Evolutionary conservation across 768 basidiomycete species (phyloP).

Genomic region (Leccinum obscurum): DNA sequence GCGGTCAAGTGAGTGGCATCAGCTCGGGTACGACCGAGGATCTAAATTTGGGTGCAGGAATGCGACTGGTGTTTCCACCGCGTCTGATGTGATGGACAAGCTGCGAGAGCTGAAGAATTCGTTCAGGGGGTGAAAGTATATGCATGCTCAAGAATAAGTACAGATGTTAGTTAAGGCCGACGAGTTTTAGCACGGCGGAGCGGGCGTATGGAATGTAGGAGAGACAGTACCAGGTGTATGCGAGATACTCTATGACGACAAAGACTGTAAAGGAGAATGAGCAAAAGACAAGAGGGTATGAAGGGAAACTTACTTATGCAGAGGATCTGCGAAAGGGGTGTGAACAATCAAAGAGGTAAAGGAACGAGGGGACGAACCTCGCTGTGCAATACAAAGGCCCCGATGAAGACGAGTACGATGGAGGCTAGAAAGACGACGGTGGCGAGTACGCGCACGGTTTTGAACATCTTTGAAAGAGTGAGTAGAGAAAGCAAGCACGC

Average conservation of each 20-base stretch:
- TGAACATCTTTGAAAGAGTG: slow-evolving; percentile 74
- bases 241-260: slow-evolving; percentile 88
- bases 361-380: slow-evolving; percentile 46
- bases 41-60: slow-evolving; percentile 39
- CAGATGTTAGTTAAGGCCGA: slow-evolving; percentile 40
- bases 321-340: slow-evolving; percentile 45
- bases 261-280: slow-evolving; percentile 54
- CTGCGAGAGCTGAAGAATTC: slow-evolving; percentile 85
- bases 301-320: slow-evolving; percentile 53
- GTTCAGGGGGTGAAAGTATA: slow-evolving; percentile 56
- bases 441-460: slow-evolving; percentile 84
- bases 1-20: slow-evolving; percentile 57
- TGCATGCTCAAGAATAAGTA: not conserved
- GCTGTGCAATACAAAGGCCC: slow-evolving; percentile 74
- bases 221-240: slow-evolving; percentile 86
- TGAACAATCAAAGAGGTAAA: not conserved
- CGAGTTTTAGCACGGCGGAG: slow-evolving; percentile 62
- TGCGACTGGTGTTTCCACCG: slow-evolving; percentile 42
- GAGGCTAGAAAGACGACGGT: slow-evolving; percentile 75
- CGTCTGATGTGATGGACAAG: slow-evolving; percentile 66
- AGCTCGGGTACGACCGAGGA: not conserved
- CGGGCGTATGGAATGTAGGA: slow-evolving; percentile 94
- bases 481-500: not conserved
- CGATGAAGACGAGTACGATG: slow-evolving; percentile 82
- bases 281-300: not conserved